A percentile compares a stretch with the other conserved stretches of the same genome.
phyloP scores from a whole-genome alignment of 2,329 filamentous ascomycete genomes.

The Trichophyton verrucosum region DNA sequence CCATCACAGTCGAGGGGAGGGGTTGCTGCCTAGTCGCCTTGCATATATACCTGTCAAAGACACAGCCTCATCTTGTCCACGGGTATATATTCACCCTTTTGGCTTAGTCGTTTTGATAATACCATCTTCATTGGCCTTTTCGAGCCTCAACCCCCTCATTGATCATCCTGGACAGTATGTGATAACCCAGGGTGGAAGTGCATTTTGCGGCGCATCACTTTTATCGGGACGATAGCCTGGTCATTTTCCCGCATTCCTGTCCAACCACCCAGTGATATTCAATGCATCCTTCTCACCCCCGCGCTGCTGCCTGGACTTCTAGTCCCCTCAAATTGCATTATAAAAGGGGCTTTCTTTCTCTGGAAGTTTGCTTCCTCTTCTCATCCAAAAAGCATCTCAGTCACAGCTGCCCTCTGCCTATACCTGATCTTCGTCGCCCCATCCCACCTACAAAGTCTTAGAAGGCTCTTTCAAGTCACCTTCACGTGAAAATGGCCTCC shows the following conservation, averaged over 20 bases:
- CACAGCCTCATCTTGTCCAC: not conserved
- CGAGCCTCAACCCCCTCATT: not conserved
- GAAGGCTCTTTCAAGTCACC: not conserved
- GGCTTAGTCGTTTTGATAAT: not conserved
- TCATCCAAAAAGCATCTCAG: no score
- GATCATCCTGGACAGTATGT: not conserved
- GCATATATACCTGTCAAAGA: not conserved
- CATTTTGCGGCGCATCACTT: not conserved
- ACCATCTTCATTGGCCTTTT: not conserved
- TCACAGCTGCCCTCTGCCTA: no score
- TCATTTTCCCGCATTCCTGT: not conserved
- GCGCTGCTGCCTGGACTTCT: no score
- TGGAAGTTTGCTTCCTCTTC: no score
- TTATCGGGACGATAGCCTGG: not conserved
- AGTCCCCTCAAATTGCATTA: no score
- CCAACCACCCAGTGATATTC: no score
- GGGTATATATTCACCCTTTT: not conserved
- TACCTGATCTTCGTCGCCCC: no score
- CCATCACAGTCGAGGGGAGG: not conserved
- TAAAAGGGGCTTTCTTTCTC: no score
- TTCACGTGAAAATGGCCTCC: not conserved
- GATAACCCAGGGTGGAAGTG: not conserved
- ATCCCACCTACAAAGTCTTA: no score
- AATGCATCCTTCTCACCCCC: no score
- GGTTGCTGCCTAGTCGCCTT: not conserved